Conservation (phyloP, 73 alveolate genomes). For the Symbiodinium pilosum region DNA sequence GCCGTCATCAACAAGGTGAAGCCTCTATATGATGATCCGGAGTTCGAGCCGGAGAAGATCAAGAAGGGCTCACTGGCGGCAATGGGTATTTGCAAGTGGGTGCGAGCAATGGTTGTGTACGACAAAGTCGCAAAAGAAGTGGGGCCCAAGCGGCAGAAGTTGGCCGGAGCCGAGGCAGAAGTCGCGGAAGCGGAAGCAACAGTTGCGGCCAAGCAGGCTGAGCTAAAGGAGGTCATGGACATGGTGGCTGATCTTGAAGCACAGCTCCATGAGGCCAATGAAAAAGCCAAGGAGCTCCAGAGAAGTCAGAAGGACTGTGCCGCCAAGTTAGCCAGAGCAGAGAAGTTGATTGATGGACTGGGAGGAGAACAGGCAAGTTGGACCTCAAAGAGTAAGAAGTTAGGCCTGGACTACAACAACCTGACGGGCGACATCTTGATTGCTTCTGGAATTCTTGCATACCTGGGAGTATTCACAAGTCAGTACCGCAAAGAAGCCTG, state of each 20-base stretch:
- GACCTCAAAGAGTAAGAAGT: conserved; percentile 96
- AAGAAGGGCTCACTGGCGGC: conserved; percentile 98
- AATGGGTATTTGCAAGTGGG: conserved; percentile 98
- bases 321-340: conserved; percentile 99
- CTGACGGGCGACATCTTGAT: conserved; percentile 98
- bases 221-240: conserved; percentile 97
- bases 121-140: conserved; percentile 98
- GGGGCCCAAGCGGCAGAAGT: conserved; percentile 99
- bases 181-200: conserved; percentile 97
- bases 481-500: conserved; percentile 99
- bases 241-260: conserved; percentile 98
- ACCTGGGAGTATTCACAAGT: conserved; percentile 99
- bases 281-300: conserved; percentile 98
- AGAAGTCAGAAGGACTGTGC: conserved; percentile 96
- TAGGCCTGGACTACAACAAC: conserved; percentile 93
- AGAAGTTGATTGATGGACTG: conserved; percentile 98
- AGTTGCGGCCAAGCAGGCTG: conserved; percentile 98
- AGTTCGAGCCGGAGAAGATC: conserved; percentile 97
- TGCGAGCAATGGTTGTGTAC: conserved; percentile 97
- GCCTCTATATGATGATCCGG: conserved; percentile 90
- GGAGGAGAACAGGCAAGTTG: conserved; percentile 99
- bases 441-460: conserved; percentile 99
- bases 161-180: conserved; percentile 99
- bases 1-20: conserved; percentile 96
- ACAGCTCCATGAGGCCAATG: conserved; percentile 98